Conservation (phyloP, 2,329 filamentous ascomycete species). For the Alternaria alternata region DNA sequence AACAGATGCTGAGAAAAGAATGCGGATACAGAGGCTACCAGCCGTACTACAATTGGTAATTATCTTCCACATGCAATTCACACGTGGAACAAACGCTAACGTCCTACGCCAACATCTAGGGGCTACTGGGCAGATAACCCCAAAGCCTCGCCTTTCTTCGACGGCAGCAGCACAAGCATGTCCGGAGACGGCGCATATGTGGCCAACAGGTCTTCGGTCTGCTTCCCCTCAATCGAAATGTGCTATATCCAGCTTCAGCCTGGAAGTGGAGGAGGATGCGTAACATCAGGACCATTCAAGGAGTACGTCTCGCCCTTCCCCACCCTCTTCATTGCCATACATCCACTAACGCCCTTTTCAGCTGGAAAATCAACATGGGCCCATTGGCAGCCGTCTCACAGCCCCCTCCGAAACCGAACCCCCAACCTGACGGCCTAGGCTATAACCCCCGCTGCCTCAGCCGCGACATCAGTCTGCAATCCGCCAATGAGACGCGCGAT, state of each 20-base stretch:
- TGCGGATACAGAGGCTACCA: conserved; percentile 55
- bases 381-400: conserved; percentile 53
- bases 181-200: conserved; percentile 57
- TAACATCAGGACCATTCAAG: conserved; percentile 62
- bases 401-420: conserved; percentile 36
- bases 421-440: conserved; percentile 34
- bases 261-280: conserved; percentile 65
- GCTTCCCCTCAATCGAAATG: conserved; percentile 31
- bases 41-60: conserved; percentile 47
- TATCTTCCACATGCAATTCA: neutral
- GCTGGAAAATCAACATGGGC: conserved; percentile 55
- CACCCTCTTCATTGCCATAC: neutral
- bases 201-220: conserved; percentile 37
- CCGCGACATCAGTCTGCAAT: conserved; percentile 46
- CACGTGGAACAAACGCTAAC: neutral
- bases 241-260: conserved; percentile 53
- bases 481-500: conserved; percentile 35
- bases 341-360: conserved; percentile 7
- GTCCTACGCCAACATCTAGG: conserved; percentile 53
- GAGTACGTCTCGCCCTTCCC: conserved; percentile 36
- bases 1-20: conserved; percentile 52
- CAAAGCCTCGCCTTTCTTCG: conserved; percentile 61
- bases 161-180: conserved; percentile 60
- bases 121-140: conserved; percentile 56
- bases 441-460: conserved; percentile 52